Percentiles rank a stretch among this genome's conserved stretches.
Evolutionary conservation across 805 yeast genomes (phyloP).

Genomic region (Wickerhamiella dianesei): DNA sequence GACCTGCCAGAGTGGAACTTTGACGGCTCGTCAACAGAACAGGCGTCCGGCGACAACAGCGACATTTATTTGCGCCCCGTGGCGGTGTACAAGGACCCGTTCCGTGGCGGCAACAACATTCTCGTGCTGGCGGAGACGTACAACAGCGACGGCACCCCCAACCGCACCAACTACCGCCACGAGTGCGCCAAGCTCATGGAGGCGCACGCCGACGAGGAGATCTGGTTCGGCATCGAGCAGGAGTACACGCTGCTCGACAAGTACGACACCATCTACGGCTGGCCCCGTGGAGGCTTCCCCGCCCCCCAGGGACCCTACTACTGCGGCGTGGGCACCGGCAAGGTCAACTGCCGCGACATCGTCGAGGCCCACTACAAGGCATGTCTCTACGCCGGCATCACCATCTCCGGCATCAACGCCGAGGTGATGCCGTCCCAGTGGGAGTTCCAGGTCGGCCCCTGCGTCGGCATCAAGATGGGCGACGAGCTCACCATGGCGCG

Average conservation of each 20-base stretch:
- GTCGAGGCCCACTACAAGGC: conserved; percentile 99
- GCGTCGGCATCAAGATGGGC: conserved; percentile 91
- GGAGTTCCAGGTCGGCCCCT: conserved; percentile 99
- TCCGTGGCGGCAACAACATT: conserved; percentile 95
- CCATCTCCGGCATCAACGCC: conserved; percentile 93
- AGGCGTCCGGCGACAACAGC: conserved; percentile 96
- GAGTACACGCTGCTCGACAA: conserved; percentile 95
- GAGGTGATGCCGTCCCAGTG: conserved; percentile 99
- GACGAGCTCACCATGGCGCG: conserved; percentile 95
- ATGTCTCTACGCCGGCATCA: conserved; percentile 82
- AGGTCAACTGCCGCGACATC: conserved; percentile 94
- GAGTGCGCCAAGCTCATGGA: conserved; percentile 90
- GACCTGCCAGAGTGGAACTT: conserved; percentile 99
- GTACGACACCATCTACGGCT: conserved; percentile 80
- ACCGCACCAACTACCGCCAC: conserved; percentile 96
- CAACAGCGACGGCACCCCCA: conserved; percentile 98
- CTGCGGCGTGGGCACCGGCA: conserved; percentile 99
- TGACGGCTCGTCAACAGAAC: conserved; percentile 97
- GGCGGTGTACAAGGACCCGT: conserved; percentile 89
- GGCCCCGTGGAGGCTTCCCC: conserved; percentile 99
- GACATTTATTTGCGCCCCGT: conserved; percentile 94
- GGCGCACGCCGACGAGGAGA: conserved; percentile 70
- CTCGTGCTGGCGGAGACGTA: conserved; percentile 92
- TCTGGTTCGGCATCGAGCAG: conserved; percentile 98
- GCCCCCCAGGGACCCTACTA: conserved; percentile 99